Evolutionary conservation across 75 land plant species (phyloP).

Genomic region (Sequoia sempervirens): DNA sequence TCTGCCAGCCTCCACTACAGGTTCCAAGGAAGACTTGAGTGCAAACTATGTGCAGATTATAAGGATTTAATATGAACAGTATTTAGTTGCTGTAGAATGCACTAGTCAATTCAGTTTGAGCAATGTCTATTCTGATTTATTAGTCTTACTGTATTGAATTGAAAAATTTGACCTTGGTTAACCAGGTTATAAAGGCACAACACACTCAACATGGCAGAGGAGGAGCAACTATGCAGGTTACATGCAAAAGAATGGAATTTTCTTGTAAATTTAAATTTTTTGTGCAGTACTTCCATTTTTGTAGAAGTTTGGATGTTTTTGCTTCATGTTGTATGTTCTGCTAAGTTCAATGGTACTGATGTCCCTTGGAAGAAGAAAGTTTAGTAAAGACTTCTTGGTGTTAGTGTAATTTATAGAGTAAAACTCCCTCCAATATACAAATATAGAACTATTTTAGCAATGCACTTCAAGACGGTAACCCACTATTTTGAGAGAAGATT

Average conservation of each 20-base stretch:
- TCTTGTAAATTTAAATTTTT: neutral
- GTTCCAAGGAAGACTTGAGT: neutral
- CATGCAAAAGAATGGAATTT: neutral
- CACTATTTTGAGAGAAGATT: neutral
- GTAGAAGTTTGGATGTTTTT: neutral
- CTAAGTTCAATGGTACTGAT: neutral
- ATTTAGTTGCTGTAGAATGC: neutral
- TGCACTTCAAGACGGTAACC: neutral
- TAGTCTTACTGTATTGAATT: neutral
- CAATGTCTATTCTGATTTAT: neutral
- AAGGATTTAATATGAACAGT: neutral
- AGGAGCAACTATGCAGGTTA: slow-evolving; percentile 73
- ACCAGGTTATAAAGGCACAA: slow-evolving; percentile 66
- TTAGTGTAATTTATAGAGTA: neutral
- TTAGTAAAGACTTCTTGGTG: neutral
- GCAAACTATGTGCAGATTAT: neutral
- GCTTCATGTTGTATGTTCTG: neutral
- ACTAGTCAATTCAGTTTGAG: neutral
- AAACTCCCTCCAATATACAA: neutral
- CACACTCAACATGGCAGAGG: slow-evolving; percentile 80
- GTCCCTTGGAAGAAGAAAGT: neutral
- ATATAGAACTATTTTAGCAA: neutral
- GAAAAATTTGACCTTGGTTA: neutral
- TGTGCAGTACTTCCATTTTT: neutral
- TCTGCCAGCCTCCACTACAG: neutral